phyloP scores from a whole-genome alignment of 1,284 basidiomycete genomes.

The Butyriboletus appendiculatus region DNA sequence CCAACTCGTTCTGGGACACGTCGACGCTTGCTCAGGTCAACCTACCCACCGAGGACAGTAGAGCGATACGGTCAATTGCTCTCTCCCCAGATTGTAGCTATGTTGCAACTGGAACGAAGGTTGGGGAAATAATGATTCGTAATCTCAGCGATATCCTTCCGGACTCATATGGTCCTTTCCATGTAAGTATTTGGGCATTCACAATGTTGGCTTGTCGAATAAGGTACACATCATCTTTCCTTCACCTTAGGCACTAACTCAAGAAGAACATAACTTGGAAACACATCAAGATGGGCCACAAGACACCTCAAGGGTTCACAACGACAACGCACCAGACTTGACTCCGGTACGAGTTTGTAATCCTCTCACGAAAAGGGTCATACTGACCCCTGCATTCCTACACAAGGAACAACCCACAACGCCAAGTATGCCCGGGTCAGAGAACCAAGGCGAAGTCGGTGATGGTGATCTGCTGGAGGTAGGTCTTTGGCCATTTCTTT shows the following conservation, averaged over 20 bases:
- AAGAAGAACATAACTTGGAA: background rate
- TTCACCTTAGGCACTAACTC: background rate
- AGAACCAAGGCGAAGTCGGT: background rate
- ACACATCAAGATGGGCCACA: background rate
- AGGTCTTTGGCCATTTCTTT: background rate
- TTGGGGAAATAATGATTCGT: background rate
- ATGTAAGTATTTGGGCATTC: background rate
- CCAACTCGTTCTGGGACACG: background rate
- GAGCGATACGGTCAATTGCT: background rate
- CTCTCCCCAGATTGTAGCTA: background rate
- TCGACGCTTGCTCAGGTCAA: background rate
- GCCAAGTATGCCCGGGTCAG: background rate
- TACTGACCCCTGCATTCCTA: background rate
- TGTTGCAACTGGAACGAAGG: background rate
- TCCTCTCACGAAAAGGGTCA: background rate
- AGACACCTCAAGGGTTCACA: no score
- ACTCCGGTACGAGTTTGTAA: background rate
- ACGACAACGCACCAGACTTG: background rate
- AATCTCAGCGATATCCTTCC: background rate
- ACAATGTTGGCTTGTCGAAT: background rate
- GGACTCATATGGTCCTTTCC: background rate
- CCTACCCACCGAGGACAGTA: background rate
- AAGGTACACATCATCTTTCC: background rate
- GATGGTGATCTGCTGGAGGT: background rate
- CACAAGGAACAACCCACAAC: background rate